Conservation (phyloP, 2,329 filamentous ascomycete species). For the Colletotrichum lentis region DNA sequence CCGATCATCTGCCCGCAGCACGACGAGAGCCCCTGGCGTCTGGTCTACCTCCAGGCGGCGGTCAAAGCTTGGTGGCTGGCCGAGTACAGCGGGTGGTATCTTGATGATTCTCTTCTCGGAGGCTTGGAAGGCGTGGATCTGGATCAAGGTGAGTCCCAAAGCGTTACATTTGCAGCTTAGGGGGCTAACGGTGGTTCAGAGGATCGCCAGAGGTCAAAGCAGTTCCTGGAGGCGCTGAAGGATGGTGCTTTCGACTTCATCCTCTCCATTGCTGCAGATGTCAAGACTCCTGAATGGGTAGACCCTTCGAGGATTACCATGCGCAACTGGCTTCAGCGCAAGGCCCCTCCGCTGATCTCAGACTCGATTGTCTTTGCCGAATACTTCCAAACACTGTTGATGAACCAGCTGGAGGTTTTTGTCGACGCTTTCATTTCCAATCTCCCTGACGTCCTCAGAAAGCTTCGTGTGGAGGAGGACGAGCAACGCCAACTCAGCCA, state of each 20-base stretch:
- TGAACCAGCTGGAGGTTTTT: constrained; percentile 85
- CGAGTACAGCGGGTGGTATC: constrained; percentile 90
- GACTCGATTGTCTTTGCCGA: constrained; percentile 75
- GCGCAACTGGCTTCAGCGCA: constrained; percentile 82
- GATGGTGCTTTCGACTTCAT: constrained; percentile 94
- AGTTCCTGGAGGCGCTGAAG: constrained; percentile 79
- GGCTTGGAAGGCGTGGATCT: constrained; percentile 64
- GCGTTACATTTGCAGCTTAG: constrained; percentile 6
- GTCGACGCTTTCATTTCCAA: constrained; percentile 94
- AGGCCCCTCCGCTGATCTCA: constrained; percentile 72
- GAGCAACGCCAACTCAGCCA: constrained; percentile 78
- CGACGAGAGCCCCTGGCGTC: constrained; percentile 74
- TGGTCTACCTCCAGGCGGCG: constrained; percentile 80
- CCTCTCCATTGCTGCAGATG: constrained; percentile 82
- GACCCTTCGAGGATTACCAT: constrained; percentile 86
- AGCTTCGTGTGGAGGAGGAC: constrained; percentile 87
- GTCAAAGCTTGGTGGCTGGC: constrained; percentile 87
- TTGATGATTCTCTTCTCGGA: constrained; percentile 67
- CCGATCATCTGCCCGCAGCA: constrained; percentile 69
- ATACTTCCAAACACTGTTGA: constrained; percentile 76
- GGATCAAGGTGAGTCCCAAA: constrained; percentile 56
- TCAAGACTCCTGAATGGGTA: constrained; percentile 83
- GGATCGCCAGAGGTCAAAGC: constrained; percentile 73
- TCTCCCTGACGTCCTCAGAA: constrained; percentile 89
- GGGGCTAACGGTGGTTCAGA: constrained; percentile 56